Evolutionary conservation across 139 green algal genomes (phyloP).

Genomic region (Zygnema cylindricum): DNA sequence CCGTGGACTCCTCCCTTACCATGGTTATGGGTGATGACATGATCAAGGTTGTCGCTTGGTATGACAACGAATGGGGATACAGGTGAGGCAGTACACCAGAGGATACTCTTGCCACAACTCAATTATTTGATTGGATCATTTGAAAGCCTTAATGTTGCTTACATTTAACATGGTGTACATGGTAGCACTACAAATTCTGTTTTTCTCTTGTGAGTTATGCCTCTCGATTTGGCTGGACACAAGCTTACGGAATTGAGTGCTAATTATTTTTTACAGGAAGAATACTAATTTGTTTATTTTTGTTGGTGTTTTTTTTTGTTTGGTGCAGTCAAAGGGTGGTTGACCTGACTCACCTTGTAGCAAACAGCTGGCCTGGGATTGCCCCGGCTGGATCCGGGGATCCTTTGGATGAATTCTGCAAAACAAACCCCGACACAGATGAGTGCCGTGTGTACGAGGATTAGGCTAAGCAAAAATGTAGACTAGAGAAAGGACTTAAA

Average conservation of each 20-base stretch:
- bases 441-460: slow-evolving; percentile 68
- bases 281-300: not conserved
- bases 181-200: too few relatives aligned
- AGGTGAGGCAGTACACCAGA: too few relatives aligned
- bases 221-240: too few relatives aligned
- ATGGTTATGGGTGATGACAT: slow-evolving; percentile 89
- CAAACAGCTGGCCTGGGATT: slow-evolving; percentile 50
- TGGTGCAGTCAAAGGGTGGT: slow-evolving; percentile 85
- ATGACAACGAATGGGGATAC: slow-evolving; percentile 73
- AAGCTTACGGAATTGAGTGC: too few relatives aligned
- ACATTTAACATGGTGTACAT: too few relatives aligned
- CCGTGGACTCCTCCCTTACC: slow-evolving; percentile 95
- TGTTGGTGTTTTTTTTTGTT: not conserved
- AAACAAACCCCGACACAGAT: slow-evolving; percentile 61
- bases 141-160: too few relatives aligned
- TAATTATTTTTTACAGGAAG: not conserved
- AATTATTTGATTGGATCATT: too few relatives aligned
- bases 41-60: slow-evolving; percentile 83
- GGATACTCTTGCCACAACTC: too few relatives aligned
- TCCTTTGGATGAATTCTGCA: slow-evolving; percentile 64
- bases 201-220: too few relatives aligned
- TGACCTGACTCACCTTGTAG: slow-evolving; percentile 88
- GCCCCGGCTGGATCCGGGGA: not conserved
- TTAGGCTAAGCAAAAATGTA: slow-evolving; percentile 22
- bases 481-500: too few relatives aligned